Evolutionary conservation across 1,139 yeast species (phyloP), one percentile per base, ranked within the genome.

Genomic region (Geotrichum aggregatum): DNA sequence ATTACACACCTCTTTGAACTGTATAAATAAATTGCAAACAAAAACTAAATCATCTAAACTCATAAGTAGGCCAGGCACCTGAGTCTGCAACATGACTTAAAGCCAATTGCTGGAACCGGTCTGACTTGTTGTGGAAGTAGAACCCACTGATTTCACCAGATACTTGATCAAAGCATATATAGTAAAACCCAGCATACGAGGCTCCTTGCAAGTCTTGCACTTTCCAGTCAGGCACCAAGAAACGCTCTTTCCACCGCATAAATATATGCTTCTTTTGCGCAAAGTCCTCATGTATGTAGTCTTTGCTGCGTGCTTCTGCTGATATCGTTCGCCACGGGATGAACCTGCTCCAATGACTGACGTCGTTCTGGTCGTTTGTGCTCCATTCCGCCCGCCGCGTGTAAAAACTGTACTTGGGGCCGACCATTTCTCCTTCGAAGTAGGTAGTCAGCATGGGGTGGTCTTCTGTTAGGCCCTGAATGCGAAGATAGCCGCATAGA

Each of bases 211-310:
- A 59, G 41, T 65, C 66, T 16, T 77, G 80, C 14, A 83, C 73
- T 49, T 80, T 71, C 19, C 89, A 82, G 68, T 89, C 95, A 0
- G 96, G 95, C 11, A 87, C 82, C 56, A 89, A 71, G 63, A 87
- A 88, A 63, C 82, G 81, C 66, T 91, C 98, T 68, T 91, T 91
- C 97, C 97, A 91, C 59, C 97, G 76, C 97, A 91, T 91, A 66
- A 82, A 91, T 5, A 91, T 71, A 62, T 75, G 80, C 52, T 79
- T 75, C 58, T 76, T 74, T 49, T 69, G 57, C 36, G 61, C 66
- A 56, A 59, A 69, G 53, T 66, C 59, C 24, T 57, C 56, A 44
- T 69, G 69, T 30, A 65, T 64, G 49, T 65, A 69, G 42, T 56
- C 61, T 14, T 62, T 64, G 48, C 63, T 57, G 39, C 61, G 58